These are phyloP conservation scores for Cocos nucifera DNA, from an alignment of 176 grass and related monocot genomes.

Conservation along the genomic window DNA sequence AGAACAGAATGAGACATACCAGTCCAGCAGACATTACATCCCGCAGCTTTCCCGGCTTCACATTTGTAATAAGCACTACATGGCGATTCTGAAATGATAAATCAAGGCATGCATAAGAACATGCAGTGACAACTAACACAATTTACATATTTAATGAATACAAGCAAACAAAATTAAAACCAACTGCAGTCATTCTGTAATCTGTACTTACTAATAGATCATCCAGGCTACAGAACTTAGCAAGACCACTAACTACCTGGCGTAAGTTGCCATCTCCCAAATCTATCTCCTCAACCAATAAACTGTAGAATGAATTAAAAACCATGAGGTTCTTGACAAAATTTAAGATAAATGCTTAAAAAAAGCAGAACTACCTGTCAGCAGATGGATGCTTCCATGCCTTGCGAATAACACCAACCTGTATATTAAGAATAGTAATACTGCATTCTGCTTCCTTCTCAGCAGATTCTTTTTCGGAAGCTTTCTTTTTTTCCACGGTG, in stretches of 20 bases:
- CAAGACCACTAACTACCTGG: constrained; percentile 97
- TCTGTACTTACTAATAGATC: constrained; percentile 25
- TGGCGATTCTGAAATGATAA: constrained; percentile 60
- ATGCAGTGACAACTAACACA: too few species aligned
- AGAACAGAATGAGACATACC: constrained; percentile 33
- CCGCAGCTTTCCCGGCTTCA: constrained; percentile 91
- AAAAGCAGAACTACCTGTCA: constrained; percentile 53
- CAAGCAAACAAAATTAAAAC: too few species aligned
- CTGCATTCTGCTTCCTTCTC: constrained; percentile 82
- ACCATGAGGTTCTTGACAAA: background rate
- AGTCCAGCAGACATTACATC: constrained; percentile 93
- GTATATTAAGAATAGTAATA: constrained; percentile 67
- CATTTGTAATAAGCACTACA: constrained; percentile 91
- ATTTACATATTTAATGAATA: too few species aligned
- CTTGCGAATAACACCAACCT: constrained; percentile 75
- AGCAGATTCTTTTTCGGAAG: constrained; percentile 29
- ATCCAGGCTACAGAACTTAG: constrained; percentile 77
- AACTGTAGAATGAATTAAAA: constrained; percentile 29
- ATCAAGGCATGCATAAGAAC: background rate
- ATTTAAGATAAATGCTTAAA: background rate
- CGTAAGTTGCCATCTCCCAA: constrained; percentile 76
- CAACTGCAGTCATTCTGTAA: too few species aligned
- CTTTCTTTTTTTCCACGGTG: constrained; percentile 58
- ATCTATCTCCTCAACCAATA: constrained; percentile 98
- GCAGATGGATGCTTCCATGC: constrained; percentile 97